These are phyloP conservation scores for Pezicula neosporulosa DNA, from an alignment of 2,329 filamentous ascomycete genomes.

Conservation along the genomic window DNA sequence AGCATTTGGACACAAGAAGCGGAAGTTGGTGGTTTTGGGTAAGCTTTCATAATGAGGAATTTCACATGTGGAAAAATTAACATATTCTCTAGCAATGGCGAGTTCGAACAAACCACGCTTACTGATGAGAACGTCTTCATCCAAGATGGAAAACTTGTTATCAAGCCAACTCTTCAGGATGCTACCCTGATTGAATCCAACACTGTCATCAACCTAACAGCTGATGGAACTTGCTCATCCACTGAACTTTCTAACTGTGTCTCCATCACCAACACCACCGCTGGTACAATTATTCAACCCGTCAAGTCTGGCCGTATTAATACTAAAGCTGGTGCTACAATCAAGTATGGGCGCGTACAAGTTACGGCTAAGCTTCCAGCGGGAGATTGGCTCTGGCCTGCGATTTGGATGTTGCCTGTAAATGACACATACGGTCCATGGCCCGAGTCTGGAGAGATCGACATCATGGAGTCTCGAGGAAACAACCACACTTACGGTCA, in stretches of 20 bases:
- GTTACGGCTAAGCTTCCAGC: conserved; percentile 72
- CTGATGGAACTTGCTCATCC: conserved; percentile 66
- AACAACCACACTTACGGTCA: conserved; percentile 76
- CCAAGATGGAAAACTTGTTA: conserved; percentile 63
- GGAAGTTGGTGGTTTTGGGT: conserved; percentile 35
- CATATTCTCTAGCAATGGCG: conserved; percentile 58
- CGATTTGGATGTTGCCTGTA: conserved; percentile 86
- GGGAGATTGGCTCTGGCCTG: conserved; percentile 87
- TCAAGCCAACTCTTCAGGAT: conserved; percentile 77
- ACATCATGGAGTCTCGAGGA: conserved; percentile 76
- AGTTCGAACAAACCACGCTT: conserved; percentile 75
- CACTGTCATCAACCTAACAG: conserved; percentile 63
- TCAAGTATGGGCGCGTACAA: conserved; percentile 80
- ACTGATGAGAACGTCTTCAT: conserved; percentile 73
- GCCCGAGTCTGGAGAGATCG: conserved; percentile 80
- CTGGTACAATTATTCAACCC: conserved; percentile 73
- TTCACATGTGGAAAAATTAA: conserved; percentile 5
- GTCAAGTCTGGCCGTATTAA: conserved; percentile 76
- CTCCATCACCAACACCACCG: conserved; percentile 70
- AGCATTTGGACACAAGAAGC: conserved; percentile 47
- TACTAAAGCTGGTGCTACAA: conserved; percentile 64
- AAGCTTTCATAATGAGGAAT: conserved; percentile 45
- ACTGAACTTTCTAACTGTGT: conserved; percentile 58
- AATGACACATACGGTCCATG: conserved; percentile 70
- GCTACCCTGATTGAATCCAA: conserved; percentile 60